Conservation (phyloP, 2,329 filamentous ascomycete genomes). For the Aspergillus spinulosporus region DNA sequence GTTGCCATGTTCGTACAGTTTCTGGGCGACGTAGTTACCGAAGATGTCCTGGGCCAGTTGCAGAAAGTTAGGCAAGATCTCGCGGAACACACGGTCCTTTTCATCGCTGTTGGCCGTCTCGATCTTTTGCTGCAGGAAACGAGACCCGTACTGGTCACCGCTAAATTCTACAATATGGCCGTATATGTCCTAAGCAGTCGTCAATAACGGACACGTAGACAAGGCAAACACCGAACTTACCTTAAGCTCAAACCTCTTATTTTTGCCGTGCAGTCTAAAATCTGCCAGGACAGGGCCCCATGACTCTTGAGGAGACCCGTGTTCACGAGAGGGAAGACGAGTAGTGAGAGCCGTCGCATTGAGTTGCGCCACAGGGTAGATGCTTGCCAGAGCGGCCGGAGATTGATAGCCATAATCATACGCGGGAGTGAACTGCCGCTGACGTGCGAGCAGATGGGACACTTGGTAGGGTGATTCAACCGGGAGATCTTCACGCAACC, state of each 20-base stretch:
- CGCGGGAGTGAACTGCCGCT: constrained; percentile 29
- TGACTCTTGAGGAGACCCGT: constrained; percentile 61
- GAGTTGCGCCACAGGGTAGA: constrained; percentile 34
- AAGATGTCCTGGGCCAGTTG: constrained; percentile 96
- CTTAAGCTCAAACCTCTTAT: constrained; percentile 78
- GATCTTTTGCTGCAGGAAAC: constrained; percentile 92
- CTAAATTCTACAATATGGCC: constrained; percentile 89
- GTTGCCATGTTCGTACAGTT: constrained; percentile 94
- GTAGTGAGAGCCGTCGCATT: constrained; percentile 39
- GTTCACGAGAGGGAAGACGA: constrained; percentile 54
- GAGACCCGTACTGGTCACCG: constrained; percentile 91
- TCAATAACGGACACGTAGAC: constrained; percentile 10
- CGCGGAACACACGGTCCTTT: constrained; percentile 84
- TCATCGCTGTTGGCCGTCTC: constrained; percentile 93
- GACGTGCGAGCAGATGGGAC: constrained; percentile 31
- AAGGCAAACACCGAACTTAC: constrained; percentile 37
- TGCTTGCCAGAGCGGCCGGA: constrained; percentile 37
- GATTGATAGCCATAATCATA: constrained; percentile 39
- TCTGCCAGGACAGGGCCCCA: constrained; percentile 76
- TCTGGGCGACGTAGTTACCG: constrained; percentile 97
- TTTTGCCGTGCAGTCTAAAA: constrained; percentile 69
- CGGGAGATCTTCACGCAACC: constrained; percentile 46
- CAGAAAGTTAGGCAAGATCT: constrained; percentile 79
- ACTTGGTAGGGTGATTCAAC: constrained; percentile 31
- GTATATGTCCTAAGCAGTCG: constrained; percentile 67